Evolutionary conservation across 306 rosid genomes (phyloP).

Genomic region (Canavalia gladiata): DNA sequence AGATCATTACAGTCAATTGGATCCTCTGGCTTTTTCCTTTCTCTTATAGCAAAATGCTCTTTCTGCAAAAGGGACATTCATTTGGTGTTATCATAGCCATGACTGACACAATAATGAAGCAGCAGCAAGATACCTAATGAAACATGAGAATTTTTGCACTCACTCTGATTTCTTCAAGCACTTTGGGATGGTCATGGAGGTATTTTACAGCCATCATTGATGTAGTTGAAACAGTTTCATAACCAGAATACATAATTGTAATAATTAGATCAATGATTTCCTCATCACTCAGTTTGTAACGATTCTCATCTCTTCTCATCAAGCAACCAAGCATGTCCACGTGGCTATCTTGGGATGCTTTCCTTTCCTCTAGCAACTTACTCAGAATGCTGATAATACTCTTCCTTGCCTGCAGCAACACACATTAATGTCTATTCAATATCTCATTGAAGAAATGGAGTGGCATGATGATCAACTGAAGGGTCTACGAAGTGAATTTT

Average conservation of each 20-base stretch:
- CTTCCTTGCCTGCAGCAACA: conserved; percentile 80
- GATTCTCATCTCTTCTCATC: conserved; percentile 65
- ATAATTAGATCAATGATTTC: conserved; percentile 88
- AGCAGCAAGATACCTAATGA: not conserved
- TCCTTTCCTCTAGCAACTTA: conserved; percentile 72
- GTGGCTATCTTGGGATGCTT: conserved; percentile 60
- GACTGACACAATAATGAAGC: not conserved
- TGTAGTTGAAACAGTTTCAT: conserved; percentile 97
- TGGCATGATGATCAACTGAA: not conserved
- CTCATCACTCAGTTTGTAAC: conserved; percentile 72
- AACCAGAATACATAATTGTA: conserved; percentile 92
- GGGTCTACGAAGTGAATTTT: not conserved
- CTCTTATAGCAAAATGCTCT: conserved; percentile 88
- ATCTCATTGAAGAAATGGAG: not conserved
- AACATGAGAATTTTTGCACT: conserved; percentile 47
- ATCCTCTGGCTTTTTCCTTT: conserved; percentile 73
- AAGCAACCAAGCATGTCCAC: conserved; percentile 80
- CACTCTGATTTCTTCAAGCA: conserved; percentile 90
- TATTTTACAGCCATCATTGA: conserved; percentile 99
- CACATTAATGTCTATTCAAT: not conserved
- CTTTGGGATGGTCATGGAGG: conserved; percentile 90
- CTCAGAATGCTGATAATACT: conserved; percentile 69
- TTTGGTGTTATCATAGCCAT: conserved; percentile 20
- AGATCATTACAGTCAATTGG: conserved; percentile 85
- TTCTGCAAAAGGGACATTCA: conserved; percentile 53